These are phyloP conservation scores for Periconia digitata DNA, from an alignment of 2,329 filamentous ascomycete species.

Conservation along the genomic window DNA sequence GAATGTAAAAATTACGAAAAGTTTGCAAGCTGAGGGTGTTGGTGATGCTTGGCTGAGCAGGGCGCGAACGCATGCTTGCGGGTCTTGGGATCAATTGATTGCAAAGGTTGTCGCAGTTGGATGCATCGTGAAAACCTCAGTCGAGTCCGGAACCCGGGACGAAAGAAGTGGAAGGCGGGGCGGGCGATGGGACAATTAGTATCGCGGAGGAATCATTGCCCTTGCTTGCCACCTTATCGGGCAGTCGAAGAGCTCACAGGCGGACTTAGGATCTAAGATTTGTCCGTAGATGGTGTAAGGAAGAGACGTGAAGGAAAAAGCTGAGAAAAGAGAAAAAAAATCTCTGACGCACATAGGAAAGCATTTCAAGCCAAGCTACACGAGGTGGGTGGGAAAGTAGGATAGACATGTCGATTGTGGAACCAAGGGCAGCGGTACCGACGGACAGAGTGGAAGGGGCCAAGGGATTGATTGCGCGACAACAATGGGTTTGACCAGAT, in stretches of 20 bases:
- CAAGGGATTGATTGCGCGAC: slow-evolving; percentile 24
- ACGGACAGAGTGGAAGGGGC: slow-evolving; percentile 29
- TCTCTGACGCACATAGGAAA: no score
- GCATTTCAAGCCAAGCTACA: background rate
- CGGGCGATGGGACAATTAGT: background rate
- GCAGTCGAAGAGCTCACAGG: background rate
- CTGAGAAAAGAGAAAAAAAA: background rate
- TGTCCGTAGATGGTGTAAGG: background rate
- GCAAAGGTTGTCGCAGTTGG: background rate
- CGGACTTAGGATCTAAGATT: background rate
- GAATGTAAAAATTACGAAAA: slow-evolving; percentile 11
- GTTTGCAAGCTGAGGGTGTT: background rate
- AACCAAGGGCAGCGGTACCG: slow-evolving; percentile 24
- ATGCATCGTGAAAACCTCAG: background rate
- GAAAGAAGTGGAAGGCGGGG: background rate
- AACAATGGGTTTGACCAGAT: slow-evolving; percentile 11
- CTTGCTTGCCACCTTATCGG: background rate
- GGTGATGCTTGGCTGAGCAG: background rate
- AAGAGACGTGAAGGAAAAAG: background rate
- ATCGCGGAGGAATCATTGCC: background rate
- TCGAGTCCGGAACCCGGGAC: background rate
- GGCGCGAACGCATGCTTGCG: slow-evolving; percentile 28
- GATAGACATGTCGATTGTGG: background rate
- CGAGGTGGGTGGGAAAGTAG: background rate
- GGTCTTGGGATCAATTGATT: background rate